Evolutionary conservation across 139 green algal genomes (phyloP).

Genomic region (Mychonastes homosphaera): DNA sequence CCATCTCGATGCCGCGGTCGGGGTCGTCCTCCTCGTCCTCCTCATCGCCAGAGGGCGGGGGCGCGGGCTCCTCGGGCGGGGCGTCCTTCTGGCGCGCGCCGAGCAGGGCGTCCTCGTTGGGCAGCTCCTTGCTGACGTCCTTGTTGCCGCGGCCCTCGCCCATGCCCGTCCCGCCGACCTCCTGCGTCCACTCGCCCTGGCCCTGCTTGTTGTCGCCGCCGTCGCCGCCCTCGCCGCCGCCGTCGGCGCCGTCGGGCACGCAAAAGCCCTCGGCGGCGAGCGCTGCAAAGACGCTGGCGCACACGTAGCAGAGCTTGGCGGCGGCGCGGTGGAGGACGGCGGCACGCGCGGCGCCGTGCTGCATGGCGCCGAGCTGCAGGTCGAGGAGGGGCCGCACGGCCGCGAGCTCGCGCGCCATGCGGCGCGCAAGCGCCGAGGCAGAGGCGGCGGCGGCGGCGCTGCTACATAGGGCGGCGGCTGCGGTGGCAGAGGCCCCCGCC

Average conservation of each 20-base stretch:
- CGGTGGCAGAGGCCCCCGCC: no score
- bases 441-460: background rate
- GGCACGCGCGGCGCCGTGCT: constrained; percentile 25
- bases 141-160: constrained; percentile 56
- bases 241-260: constrained; percentile 43
- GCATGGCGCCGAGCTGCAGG: constrained; percentile 31
- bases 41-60: constrained; percentile 25
- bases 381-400: constrained; percentile 36
- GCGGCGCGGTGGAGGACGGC: constrained; percentile 50
- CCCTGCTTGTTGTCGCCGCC: constrained; percentile 12
- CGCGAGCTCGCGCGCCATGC: constrained; percentile 10
- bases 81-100: constrained; percentile 60
- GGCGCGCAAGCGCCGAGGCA: no score
- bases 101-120: constrained; percentile 92
- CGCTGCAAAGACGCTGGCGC: constrained; percentile 55
- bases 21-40: constrained; percentile 41
- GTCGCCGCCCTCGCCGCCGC: background rate
- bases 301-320: constrained; percentile 77
- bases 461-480: background rate
- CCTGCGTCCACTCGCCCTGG: constrained; percentile 20
- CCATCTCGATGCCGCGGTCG: constrained; percentile 89
- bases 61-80: constrained; percentile 32
- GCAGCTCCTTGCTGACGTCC: constrained; percentile 90
- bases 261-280: constrained; percentile 88
- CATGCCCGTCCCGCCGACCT: constrained; percentile 52